A percentile compares a stretch with the other conserved stretches of the same genome.
Evolutionary conservation across 495 filamentous ascomycete genomes (phyloP).

Genomic region (Mycothermus thermophilus): DNA sequence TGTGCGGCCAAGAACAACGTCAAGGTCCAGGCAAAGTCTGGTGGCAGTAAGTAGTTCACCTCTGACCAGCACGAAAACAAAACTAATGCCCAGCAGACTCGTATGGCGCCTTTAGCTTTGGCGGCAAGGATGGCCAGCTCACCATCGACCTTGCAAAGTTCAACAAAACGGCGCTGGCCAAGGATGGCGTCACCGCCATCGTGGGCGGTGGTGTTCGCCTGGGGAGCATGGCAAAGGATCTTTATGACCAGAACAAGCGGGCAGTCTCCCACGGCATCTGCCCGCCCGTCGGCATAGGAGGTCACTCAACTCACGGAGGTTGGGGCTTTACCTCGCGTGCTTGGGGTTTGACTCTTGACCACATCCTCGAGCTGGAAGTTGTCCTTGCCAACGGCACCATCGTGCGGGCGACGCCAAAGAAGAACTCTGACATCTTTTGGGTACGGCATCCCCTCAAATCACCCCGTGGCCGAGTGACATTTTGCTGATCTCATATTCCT

Average conservation of each 20-base stretch:
- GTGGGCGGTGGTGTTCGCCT: slow-evolving; percentile 45
- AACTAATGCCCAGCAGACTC: slow-evolving; percentile 24
- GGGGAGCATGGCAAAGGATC: slow-evolving; percentile 40
- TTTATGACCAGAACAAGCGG: slow-evolving; percentile 38
- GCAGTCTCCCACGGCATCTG: slow-evolving; percentile 54
- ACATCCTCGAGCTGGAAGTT: slow-evolving; percentile 44
- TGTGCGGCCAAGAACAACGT: slow-evolving; percentile 31
- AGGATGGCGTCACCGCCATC: slow-evolving; percentile 27
- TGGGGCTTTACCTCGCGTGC: slow-evolving; percentile 47
- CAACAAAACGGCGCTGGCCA: slow-evolving; percentile 17
- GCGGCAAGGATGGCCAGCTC: slow-evolving; percentile 35
- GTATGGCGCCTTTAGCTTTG: slow-evolving; percentile 44
- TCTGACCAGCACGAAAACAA: not conserved
- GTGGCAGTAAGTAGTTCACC: slow-evolving; percentile 32
- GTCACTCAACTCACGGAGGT: slow-evolving; percentile 58
- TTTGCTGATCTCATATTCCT: not conserved
- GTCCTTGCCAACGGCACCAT: slow-evolving; percentile 48
- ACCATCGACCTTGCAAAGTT: slow-evolving; percentile 39
- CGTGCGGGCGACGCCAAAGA: slow-evolving; percentile 23
- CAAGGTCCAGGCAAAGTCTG: slow-evolving; percentile 49
- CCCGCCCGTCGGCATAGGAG: slow-evolving; percentile 48
- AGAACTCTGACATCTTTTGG: slow-evolving; percentile 38
- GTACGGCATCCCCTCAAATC: slow-evolving; percentile 16
- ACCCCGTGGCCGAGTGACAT: not conserved
- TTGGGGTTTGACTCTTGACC: slow-evolving; percentile 53